Percentiles rank a stretch among this genome's conserved stretches.
phyloP scores from a whole-genome alignment of 2,329 filamentous ascomycete species.

The Neobulgaria alba region DNA sequence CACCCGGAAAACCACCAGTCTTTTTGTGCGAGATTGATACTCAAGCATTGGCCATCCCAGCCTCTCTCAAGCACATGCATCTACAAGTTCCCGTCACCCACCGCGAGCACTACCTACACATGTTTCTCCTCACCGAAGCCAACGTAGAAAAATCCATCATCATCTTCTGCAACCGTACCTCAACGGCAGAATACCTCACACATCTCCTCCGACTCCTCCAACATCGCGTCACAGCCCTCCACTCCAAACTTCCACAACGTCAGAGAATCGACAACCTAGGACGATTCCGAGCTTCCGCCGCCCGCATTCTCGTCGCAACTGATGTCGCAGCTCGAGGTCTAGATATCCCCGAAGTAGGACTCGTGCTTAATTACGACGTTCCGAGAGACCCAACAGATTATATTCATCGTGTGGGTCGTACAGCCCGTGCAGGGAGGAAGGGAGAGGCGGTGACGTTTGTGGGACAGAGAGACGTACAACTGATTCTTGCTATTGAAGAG shows the following conservation, averaged over 20 bases:
- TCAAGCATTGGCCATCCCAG: constrained; percentile 64
- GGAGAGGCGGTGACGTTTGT: constrained; percentile 84
- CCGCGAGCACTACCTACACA: constrained; percentile 89
- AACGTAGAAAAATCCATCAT: constrained; percentile 75
- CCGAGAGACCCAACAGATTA: constrained; percentile 96
- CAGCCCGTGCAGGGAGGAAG: constrained; percentile 77
- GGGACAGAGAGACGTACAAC: constrained; percentile 83
- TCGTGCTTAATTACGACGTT: constrained; percentile 94
- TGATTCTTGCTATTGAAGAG: constrained; percentile 83
- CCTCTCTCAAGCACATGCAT: constrained; percentile 75
- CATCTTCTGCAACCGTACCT: constrained; percentile 88
- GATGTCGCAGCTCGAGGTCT: constrained; percentile 92
- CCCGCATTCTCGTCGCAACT: constrained; percentile 84
- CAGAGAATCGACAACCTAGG: constrained; percentile 82
- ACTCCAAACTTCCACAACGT: constrained; percentile 77
- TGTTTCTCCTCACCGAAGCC: constrained; percentile 69
- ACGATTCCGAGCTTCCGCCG: constrained; percentile 82
- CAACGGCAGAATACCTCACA: constrained; percentile 81
- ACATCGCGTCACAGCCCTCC: constrained; percentile 84
- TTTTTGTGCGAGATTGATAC: constrained; percentile 87
- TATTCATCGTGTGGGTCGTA: constrained; percentile 92
- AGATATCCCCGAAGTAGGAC: constrained; percentile 83
- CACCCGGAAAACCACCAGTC: constrained; percentile 62
- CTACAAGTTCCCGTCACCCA: constrained; percentile 84
- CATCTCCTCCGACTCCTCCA: constrained; percentile 77